Conservation (phyloP, 257 asterid genomes). For the Verbena officinalis region DNA sequence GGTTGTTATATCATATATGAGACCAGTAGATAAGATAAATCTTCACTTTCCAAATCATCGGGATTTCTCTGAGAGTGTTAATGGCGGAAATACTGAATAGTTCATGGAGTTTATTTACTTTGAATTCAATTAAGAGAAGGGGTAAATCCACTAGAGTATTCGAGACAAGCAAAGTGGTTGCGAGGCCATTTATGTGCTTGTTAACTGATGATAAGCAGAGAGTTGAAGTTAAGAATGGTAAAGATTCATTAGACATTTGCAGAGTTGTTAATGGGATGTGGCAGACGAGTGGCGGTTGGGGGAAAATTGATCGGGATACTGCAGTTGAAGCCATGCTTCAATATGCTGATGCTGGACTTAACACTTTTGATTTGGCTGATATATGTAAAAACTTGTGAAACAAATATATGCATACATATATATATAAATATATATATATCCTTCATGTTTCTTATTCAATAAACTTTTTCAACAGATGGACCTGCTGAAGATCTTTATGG, state of each 20-base stretch:
- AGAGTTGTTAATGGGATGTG: slow-evolving; percentile 85
- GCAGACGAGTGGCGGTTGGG: slow-evolving; percentile 92
- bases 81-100: slow-evolving; percentile 50
- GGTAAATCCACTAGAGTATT: slow-evolving; percentile 27
- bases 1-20: slow-evolving; percentile 24
- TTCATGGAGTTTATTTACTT: slow-evolving; percentile 37
- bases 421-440: background rate
- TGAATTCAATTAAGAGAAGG: slow-evolving; percentile 36
- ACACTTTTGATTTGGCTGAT: slow-evolving; percentile 82
- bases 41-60: slow-evolving; percentile 1
- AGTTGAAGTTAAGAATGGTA: slow-evolving; percentile 65
- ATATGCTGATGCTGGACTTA: slow-evolving; percentile 73
- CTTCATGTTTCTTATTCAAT: slow-evolving; percentile 15
- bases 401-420: too few species aligned
- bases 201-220: slow-evolving; percentile 53
- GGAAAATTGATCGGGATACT: slow-evolving; percentile 55
- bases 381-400: slow-evolving; percentile 50
- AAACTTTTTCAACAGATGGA: slow-evolving; percentile 60
- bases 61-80: slow-evolving; percentile 9
- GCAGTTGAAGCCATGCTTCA: slow-evolving; percentile 77
- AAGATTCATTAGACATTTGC: slow-evolving; percentile 73
- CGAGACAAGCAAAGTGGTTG: slow-evolving; percentile 33
- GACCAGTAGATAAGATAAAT: slow-evolving; percentile 25
- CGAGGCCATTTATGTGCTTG: slow-evolving; percentile 49
- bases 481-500: slow-evolving; percentile 99